A percentile compares a stretch with the other conserved stretches of the same genome.
phyloP scores from a whole-genome alignment of 768 basidiomycete species.

The Podaxis mareebaensis region DNA sequence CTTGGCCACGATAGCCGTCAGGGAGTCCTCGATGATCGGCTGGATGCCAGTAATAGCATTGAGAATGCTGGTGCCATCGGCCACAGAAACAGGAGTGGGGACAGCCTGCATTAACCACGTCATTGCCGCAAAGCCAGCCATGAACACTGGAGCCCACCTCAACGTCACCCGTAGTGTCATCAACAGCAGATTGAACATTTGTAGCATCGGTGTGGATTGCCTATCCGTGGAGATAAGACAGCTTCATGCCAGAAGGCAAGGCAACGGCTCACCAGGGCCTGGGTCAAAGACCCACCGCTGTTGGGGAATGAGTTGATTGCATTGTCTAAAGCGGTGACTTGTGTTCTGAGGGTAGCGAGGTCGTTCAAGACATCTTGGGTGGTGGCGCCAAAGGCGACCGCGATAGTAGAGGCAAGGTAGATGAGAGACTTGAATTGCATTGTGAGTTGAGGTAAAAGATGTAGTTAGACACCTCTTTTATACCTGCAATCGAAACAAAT shows the following conservation, averaged over 20 bases:
- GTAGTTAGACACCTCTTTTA: background rate
- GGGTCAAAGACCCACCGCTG: slow-evolving; percentile 23
- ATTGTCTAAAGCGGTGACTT: slow-evolving; percentile 29
- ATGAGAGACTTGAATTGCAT: slow-evolving; percentile 32
- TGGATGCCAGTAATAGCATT: slow-evolving; percentile 18
- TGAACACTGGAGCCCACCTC: slow-evolving; percentile 18
- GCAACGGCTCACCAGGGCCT: slow-evolving; percentile 27
- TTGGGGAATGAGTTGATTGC: slow-evolving; percentile 31
- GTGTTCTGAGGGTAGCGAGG: slow-evolving; percentile 26
- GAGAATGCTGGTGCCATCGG: slow-evolving; percentile 27
- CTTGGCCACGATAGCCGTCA: slow-evolving; percentile 25
- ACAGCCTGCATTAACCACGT: background rate
- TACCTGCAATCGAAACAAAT: background rate
- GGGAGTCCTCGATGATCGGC: slow-evolving; percentile 21
- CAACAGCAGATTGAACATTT: slow-evolving; percentile 22
- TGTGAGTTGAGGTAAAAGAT: background rate
- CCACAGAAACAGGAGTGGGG: slow-evolving; percentile 24
- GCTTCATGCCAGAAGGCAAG: background rate
- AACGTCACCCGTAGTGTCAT: slow-evolving; percentile 29
- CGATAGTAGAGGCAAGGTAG: slow-evolving; percentile 27
- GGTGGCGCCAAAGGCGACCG: slow-evolving; percentile 25
- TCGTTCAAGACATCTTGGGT: slow-evolving; percentile 31
- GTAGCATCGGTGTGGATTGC: slow-evolving; percentile 27
- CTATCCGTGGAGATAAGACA: slow-evolving; percentile 12
- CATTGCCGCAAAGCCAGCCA: background rate